Percentiles rank a stretch among this genome's conserved stretches.
Evolutionary conservation across 2,329 filamentous ascomycete species (phyloP).

Genomic region (Xylaria sp.): DNA sequence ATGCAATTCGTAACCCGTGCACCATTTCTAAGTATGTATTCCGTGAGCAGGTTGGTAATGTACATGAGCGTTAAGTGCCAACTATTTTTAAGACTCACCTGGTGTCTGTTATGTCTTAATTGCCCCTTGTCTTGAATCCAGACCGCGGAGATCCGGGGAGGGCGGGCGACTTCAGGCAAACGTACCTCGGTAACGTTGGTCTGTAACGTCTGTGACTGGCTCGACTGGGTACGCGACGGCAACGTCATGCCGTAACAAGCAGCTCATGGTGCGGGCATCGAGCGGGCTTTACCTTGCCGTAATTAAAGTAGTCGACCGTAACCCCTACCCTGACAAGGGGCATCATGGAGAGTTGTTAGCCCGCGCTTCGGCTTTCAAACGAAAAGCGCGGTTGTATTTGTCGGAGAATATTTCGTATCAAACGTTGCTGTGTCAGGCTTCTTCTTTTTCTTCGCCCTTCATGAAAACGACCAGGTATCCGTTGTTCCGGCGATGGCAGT

Average conservation of each 20-base stretch:
- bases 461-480: too few species aligned
- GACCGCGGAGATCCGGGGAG: slow-evolving; percentile 8
- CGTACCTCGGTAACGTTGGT: not conserved
- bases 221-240: not conserved
- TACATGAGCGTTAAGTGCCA: not conserved
- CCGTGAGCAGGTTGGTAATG: not conserved
- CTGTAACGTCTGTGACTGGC: not conserved
- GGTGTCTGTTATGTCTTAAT: slow-evolving; percentile 5
- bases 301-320: not conserved
- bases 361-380: not conserved
- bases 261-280: not conserved
- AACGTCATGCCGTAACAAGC: not conserved
- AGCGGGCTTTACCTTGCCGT: not conserved
- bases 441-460: too few species aligned
- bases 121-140: slow-evolving; percentile 2
- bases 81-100: slow-evolving; percentile 1
- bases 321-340: too few species aligned
- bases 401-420: too few species aligned
- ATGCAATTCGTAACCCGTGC: not conserved
- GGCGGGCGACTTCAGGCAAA: not conserved
- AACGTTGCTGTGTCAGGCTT: too few species aligned
- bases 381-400: not conserved
- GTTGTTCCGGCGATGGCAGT: too few species aligned
- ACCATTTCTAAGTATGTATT: not conserved
- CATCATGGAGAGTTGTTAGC: not conserved